Conservation (phyloP, 139 green algal genomes). For the Coelastrella sp. region DNA sequence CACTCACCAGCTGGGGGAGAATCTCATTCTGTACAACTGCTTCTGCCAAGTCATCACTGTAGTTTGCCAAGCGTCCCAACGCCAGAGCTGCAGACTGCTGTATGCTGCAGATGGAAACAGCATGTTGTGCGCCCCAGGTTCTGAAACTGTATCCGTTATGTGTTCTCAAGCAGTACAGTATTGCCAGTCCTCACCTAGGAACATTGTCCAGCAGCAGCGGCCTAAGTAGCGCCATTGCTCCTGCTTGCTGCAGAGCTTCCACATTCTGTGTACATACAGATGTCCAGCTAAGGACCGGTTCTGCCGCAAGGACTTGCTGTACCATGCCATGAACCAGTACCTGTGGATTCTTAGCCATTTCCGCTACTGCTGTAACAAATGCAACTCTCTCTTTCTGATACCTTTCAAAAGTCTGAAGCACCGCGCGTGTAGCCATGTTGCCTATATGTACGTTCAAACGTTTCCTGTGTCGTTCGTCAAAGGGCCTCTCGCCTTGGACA, state of each 20-base stretch:
- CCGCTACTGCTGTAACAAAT: conserved; percentile 86
- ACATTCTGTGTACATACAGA: conserved; percentile 77
- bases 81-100: conserved; percentile 90
- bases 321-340: conserved; percentile 30
- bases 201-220: conserved; percentile 90
- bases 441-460: not conserved
- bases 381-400: conserved; percentile 88
- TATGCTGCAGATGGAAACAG: conserved; percentile 69
- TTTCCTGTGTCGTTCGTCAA: too few species aligned
- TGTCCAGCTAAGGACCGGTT: not conserved
- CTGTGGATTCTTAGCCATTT: conserved; percentile 87
- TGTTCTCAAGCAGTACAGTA: not conserved
- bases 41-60: conserved; percentile 89
- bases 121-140: not conserved
- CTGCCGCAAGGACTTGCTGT: not conserved
- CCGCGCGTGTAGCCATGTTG: conserved; percentile 75
- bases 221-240: conserved; percentile 83
- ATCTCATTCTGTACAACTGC: conserved; percentile 90
- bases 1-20: conserved; percentile 80
- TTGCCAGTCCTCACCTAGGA: conserved; percentile 65
- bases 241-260: conserved; percentile 84
- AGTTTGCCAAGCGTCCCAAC: conserved; percentile 84
- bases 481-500: not conserved
- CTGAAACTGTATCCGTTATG: not conserved
- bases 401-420: conserved; percentile 86